These are phyloP conservation scores for Cutaneotrichosporon sp. DNA, from an alignment of 1,284 basidiomycete species.

Conservation along the genomic window DNA sequence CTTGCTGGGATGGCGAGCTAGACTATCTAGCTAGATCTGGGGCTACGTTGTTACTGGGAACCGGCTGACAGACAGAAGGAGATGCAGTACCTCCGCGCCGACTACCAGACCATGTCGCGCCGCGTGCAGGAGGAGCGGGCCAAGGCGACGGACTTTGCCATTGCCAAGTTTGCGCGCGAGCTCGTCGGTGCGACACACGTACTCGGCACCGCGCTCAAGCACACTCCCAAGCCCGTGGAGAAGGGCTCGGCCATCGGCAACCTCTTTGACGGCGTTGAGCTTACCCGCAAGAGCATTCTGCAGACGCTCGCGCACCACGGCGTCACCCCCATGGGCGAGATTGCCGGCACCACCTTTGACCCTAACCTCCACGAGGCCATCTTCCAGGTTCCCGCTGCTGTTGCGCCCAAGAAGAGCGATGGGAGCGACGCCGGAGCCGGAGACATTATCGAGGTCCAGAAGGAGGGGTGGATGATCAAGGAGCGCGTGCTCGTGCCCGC, in stretches of 20 bases:
- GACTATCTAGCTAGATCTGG: no score
- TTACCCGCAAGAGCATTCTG: conserved; percentile 85
- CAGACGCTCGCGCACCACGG: conserved; percentile 90
- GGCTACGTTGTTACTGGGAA: no score
- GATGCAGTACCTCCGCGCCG: conserved; percentile 84
- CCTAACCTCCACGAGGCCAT: conserved; percentile 93
- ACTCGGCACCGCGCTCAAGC: conserved; percentile 77
- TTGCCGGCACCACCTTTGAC: conserved; percentile 84
- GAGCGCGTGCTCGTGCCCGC: conserved; percentile 88
- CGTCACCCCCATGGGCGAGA: conserved; percentile 71
- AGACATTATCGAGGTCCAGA: conserved; percentile 86
- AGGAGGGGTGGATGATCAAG: conserved; percentile 89
- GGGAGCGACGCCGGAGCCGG: conserved; percentile 63
- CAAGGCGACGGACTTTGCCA: conserved; percentile 89
- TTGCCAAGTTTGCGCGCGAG: conserved; percentile 83
- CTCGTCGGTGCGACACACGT: conserved; percentile 91
- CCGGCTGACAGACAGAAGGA: conserved; percentile 61
- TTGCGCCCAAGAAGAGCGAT: conserved; percentile 65
- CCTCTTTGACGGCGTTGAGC: conserved; percentile 80
- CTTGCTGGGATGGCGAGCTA: not conserved
- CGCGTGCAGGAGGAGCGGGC: conserved; percentile 86
- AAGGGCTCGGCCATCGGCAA: conserved; percentile 62
- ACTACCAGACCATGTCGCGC: conserved; percentile 91
- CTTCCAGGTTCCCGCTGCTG: conserved; percentile 74
- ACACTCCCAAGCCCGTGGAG: conserved; percentile 63